phyloP scores from a whole-genome alignment of 2,329 filamentous ascomycete species.

The Fusarium sublunatum region DNA sequence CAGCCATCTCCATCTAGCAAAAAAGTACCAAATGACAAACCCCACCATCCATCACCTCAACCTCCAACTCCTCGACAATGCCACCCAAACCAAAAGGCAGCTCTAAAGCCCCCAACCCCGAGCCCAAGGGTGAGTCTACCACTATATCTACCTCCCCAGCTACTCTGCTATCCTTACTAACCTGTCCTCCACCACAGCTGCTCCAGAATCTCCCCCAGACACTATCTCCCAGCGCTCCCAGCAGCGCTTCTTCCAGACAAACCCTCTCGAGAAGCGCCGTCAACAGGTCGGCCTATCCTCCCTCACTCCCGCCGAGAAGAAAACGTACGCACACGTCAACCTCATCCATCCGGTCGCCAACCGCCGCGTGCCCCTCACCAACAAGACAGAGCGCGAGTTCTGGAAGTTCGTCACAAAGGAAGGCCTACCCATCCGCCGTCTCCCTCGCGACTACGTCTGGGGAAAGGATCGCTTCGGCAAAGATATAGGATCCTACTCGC shows the following conservation, averaged over 20 bases:
- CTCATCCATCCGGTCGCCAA: slow-evolving; percentile 58
- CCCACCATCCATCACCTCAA: slow-evolving; percentile 45
- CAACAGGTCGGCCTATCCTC: slow-evolving; percentile 58
- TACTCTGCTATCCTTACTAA: slow-evolving; percentile 2
- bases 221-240: slow-evolving; percentile 62
- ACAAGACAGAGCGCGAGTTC: slow-evolving; percentile 66
- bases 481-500: slow-evolving; percentile 60
- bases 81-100: slow-evolving; percentile 53
- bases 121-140: slow-evolving; percentile 33
- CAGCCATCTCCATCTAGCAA: slow-evolving; percentile 32
- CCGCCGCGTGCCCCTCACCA: slow-evolving; percentile 50
- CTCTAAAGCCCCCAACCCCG: slow-evolving; percentile 47
- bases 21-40: slow-evolving; percentile 39
- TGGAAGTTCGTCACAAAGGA: slow-evolving; percentile 68
- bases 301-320: slow-evolving; percentile 61
- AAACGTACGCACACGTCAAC: slow-evolving; percentile 60
- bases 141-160: slow-evolving; percentile 2
- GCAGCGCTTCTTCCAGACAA: slow-evolving; percentile 61
- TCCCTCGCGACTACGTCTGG: slow-evolving; percentile 58
- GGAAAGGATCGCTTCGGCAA: slow-evolving; percentile 63
- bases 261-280: slow-evolving; percentile 60
- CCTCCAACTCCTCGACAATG: slow-evolving; percentile 46
- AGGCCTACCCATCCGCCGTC: slow-evolving; percentile 60
- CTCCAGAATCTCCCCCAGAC: slow-evolving; percentile 52
- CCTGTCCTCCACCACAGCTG: slow-evolving; percentile 27